Conservation (phyloP, 768 basidiomycete species). For the Mycena vulgaris region DNA sequence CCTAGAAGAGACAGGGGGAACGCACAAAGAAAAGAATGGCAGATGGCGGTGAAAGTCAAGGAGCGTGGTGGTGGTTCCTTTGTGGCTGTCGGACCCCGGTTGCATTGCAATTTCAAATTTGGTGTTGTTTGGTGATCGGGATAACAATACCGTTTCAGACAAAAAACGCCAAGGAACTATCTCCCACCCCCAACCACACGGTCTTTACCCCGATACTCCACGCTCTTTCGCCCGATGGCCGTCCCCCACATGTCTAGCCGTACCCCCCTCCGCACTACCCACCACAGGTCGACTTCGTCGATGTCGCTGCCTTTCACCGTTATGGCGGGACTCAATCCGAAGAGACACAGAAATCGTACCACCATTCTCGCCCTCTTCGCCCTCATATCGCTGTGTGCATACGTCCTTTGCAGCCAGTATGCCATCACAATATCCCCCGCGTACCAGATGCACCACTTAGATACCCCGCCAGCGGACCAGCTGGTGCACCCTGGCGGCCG, state of each 20-base stretch:
- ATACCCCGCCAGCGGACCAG: conserved; percentile 51
- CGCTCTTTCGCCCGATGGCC: conserved; percentile 39
- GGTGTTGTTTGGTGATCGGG: conserved; percentile 9
- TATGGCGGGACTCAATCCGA: conserved; percentile 53
- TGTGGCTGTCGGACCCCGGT: too few species aligned
- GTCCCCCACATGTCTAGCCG: conserved; percentile 47
- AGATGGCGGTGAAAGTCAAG: neutral
- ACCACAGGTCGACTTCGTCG: conserved; percentile 31
- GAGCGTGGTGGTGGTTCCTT: too few species aligned
- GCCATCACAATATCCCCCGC: conserved; percentile 56
- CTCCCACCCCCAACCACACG: conserved; percentile 2
- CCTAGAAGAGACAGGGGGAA: neutral
- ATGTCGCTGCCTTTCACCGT: conserved; percentile 43
- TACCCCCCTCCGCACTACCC: conserved; percentile 54
- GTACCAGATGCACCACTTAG: conserved; percentile 49
- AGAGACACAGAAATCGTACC: conserved; percentile 68
- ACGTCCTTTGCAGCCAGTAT: conserved; percentile 68
- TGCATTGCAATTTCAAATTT: conserved; percentile 1
- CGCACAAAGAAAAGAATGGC: neutral
- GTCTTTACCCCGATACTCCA: conserved; percentile 19
- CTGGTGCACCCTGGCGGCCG: conserved; percentile 54
- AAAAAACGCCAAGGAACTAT: neutral
- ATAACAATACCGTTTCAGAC: neutral
- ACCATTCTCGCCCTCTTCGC: conserved; percentile 69
- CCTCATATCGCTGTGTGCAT: conserved; percentile 67